Percentiles rank a stretch among this genome's conserved stretches.
phyloP scores from a whole-genome alignment of 306 rosid species.

The Vigna trinervia region DNA sequence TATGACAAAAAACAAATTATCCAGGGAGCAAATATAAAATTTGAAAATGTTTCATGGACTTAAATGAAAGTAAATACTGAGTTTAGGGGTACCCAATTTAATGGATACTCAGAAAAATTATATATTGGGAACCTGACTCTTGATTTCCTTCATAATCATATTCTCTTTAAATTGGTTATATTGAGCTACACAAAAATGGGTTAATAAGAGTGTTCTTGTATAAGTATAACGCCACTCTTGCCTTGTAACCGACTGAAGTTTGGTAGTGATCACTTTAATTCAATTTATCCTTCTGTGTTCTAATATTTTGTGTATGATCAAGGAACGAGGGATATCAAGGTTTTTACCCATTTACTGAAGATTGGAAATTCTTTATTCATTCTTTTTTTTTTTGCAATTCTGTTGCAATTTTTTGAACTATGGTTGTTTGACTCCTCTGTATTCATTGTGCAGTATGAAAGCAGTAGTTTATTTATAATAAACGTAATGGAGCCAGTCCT shows the following conservation, averaged over 20 bases:
- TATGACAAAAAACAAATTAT: too few species aligned
- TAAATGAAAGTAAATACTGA: too few species aligned
- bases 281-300: background rate
- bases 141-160: background rate
- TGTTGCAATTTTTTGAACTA: slow-evolving; percentile 33
- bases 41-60: too few species aligned
- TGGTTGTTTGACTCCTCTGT: slow-evolving; percentile 44
- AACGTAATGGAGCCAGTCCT: slow-evolving; percentile 91
- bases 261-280: slow-evolving; percentile 32
- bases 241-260: slow-evolving; percentile 13
- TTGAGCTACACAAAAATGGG: background rate
- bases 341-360: slow-evolving; percentile 27
- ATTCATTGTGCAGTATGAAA: slow-evolving; percentile 84
- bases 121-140: too few species aligned
- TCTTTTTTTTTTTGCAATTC: background rate
- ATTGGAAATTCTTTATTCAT: slow-evolving; percentile 25
- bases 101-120: too few species aligned
- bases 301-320: slow-evolving; percentile 7
- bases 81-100: too few species aligned
- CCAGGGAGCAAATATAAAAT: too few species aligned
- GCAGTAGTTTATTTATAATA: slow-evolving; percentile 88
- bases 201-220: background rate
- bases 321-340: background rate
- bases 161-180: slow-evolving; percentile 19
- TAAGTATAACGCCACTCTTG: background rate